Base-by-base conservation (phyloP, 2,329 filamentous ascomycete species). In the Fonsecaea erecta region DNA sequence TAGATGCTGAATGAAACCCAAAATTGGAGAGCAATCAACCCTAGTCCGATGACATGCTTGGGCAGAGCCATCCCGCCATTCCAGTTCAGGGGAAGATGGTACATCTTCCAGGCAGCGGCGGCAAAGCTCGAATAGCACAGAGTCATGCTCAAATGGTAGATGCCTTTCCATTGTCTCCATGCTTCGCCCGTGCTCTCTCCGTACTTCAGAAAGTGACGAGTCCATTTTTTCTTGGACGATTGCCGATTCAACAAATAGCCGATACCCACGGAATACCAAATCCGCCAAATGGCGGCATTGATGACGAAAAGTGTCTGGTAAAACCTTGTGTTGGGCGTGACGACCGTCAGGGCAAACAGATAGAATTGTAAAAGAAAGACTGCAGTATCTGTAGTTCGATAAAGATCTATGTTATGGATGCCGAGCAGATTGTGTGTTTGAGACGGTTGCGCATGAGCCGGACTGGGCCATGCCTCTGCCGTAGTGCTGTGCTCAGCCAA, bases 111-210 rank as follows among this genome's bases (percentile, higher is more conserved):
- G 70, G 91, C 92, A 1, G 93, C 93, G 18, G 93, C 92, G 66
- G 94, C 84, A 77, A 97, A 97, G 64, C 91, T 94, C 21, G 89
- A 85, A 73, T 97, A 94, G 78, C 91, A 94, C 86, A 97, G 88
- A 63, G 88, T 87, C 85, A 94, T 93, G 78, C 92, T 96, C 71
- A 98, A 83, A 75, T 99, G 92, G 74, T 97, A 97, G 74, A 96
- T 87, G 34, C 90, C 92, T 79, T 97, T 98, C 95, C 95, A 99
- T 76, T 99, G 94, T 63, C 90, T 88, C 95, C 95, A 99, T 3
- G 94, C 94, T 78, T 98, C 95, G 67, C 90, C 89, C 2, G 89
- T 89, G 67, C 86, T 93, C 76, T 98, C 95, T 67, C 95, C 95
- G 74, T 90, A 97, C 77, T 99, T 99, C 79, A 99, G 86, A 75